Conservation (phyloP, 2,329 filamentous ascomycete species). For the Dactylellina sp. region DNA sequence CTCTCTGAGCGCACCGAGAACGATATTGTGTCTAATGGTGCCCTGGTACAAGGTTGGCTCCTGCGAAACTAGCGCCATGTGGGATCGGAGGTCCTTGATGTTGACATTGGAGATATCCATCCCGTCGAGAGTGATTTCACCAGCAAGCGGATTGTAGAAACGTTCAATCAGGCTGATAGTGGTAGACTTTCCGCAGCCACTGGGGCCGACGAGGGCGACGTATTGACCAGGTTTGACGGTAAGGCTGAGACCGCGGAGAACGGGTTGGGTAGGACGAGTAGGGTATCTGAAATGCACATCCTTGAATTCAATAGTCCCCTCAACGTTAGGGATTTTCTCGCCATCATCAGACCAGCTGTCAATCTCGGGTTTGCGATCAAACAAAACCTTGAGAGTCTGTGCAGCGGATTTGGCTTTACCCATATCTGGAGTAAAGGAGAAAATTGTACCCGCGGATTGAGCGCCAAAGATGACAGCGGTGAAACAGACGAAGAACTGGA, state of each 20-base stretch:
- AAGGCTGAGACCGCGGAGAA: conserved; percentile 84
- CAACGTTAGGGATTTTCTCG: conserved; percentile 71
- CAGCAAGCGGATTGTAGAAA: conserved; percentile 89
- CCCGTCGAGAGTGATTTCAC: conserved; percentile 83
- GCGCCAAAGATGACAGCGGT: conserved; percentile 88
- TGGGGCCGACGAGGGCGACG: conserved; percentile 90
- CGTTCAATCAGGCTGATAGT: conserved; percentile 89
- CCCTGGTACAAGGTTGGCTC: conserved; percentile 96
- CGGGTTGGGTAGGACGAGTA: conserved; percentile 88
- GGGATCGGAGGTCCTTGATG: conserved; percentile 84
- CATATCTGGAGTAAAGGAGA: conserved; percentile 91
- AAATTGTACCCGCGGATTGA: conserved; percentile 89
- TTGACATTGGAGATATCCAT: conserved; percentile 84
- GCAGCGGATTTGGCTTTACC: conserved; percentile 90
- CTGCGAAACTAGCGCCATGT: conserved; percentile 89
- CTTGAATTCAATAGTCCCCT: conserved; percentile 87
- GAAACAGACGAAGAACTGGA: conserved; percentile 94
- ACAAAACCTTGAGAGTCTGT: conserved; percentile 80
- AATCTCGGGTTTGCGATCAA: conserved; percentile 83
- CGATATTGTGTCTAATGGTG: conserved; percentile 88
- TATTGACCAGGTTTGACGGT: conserved; percentile 81
- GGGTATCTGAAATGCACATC: conserved; percentile 96
- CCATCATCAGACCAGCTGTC: conserved; percentile 83
- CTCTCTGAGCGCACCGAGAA: conserved; percentile 77
- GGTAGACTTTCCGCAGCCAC: conserved; percentile 92